A percentile compares a stretch with the other conserved stretches of the same genome.
Evolutionary conservation across 345 rosid genomes (phyloP).

Genomic region (Arabis alpina): DNA sequence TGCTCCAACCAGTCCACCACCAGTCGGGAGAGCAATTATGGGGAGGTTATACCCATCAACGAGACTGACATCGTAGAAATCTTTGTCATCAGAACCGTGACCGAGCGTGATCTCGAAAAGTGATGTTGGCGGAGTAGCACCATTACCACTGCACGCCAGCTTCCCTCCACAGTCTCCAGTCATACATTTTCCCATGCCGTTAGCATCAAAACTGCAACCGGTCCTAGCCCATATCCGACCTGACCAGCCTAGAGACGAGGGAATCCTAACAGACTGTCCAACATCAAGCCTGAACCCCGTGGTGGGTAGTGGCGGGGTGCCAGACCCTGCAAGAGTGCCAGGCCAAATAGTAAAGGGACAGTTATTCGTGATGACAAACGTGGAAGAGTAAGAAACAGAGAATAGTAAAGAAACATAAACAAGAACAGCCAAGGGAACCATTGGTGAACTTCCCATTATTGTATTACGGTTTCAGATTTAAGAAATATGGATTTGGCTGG

Average conservation of each 20-base stretch:
- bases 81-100: conserved; percentile 47
- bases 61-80: conserved; percentile 79
- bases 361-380: conserved; percentile 70
- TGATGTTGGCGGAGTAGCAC: conserved; percentile 83
- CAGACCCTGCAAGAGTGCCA: conserved; percentile 80
- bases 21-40: conserved; percentile 62
- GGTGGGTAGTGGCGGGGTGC: conserved; percentile 68
- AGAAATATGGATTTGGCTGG: conserved; percentile 35
- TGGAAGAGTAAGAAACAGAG: conserved; percentile 46
- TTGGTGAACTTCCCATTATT: conserved; percentile 30
- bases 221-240: conserved; percentile 95
- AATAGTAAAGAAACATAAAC: conserved; percentile 46
- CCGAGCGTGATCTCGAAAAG: conserved; percentile 85
- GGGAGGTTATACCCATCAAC: conserved; percentile 93
- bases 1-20: conserved; percentile 57
- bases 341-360: conserved; percentile 89
- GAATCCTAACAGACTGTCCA: conserved; percentile 59
- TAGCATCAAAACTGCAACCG: conserved; percentile 68
- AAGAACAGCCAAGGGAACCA: conserved; percentile 43
- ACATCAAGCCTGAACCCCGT: conserved; percentile 71
- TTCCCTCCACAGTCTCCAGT: conserved; percentile 87
- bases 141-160: conserved; percentile 74
- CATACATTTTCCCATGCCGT: conserved; percentile 66
- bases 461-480: neutral
- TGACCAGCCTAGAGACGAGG: conserved; percentile 79